Conservation (phyloP, 345 rosid species). For the Eucalyptus paniculata region DNA sequence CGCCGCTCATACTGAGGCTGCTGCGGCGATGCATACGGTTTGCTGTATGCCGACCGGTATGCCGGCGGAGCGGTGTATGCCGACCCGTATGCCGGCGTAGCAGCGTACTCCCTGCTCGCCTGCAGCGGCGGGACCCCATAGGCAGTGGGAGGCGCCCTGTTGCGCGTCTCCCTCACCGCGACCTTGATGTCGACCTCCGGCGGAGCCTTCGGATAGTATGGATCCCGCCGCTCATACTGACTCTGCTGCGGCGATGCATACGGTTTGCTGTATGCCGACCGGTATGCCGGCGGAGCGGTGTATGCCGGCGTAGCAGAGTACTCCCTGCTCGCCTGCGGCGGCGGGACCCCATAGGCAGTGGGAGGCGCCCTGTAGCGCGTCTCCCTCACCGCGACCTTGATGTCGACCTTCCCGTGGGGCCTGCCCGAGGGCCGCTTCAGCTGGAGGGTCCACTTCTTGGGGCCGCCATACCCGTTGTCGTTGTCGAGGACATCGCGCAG, state of each 20-base stretch:
- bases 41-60: background rate
- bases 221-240: background rate
- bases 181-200: slow-evolving; percentile 40
- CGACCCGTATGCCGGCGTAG: background rate
- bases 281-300: background rate
- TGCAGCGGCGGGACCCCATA: background rate
- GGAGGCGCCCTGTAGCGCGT: slow-evolving; percentile 8
- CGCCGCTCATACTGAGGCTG: background rate
- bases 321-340: background rate
- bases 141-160: slow-evolving; percentile 8
- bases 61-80: background rate
- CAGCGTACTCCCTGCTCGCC: background rate
- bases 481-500: slow-evolving; percentile 42
- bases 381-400: slow-evolving; percentile 28
- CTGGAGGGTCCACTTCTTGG: slow-evolving; percentile 12
- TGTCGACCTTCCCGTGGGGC: slow-evolving; percentile 78
- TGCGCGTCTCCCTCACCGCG: slow-evolving; percentile 13
- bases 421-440: slow-evolving; percentile 92
- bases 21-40: slow-evolving; percentile 14
- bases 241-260: slow-evolving; percentile 18
- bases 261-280: background rate
- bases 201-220: background rate
- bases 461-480: slow-evolving; percentile 31
- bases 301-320: background rate
- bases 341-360: background rate